These are phyloP conservation scores for Brassica juncea DNA, from an alignment of 345 rosid species.

Conservation along the genomic window DNA sequence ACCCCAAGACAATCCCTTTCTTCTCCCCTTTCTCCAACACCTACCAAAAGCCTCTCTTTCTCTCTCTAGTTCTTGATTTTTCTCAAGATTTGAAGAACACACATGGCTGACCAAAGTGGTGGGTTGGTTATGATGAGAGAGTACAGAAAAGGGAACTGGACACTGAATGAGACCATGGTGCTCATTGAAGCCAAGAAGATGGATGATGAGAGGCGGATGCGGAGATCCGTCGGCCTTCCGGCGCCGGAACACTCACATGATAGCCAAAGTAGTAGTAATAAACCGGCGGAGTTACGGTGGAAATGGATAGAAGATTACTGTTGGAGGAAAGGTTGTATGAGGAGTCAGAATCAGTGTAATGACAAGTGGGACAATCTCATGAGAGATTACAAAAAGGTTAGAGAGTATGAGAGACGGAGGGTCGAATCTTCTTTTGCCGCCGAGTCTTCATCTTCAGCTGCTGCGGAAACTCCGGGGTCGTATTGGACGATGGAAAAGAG, in stretches of 20 bases:
- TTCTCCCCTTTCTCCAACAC: constrained; percentile 48
- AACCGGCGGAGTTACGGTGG: constrained; percentile 85
- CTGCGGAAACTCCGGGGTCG: constrained; percentile 14
- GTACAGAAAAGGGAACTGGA: constrained; percentile 91
- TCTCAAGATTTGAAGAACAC: constrained; percentile 35
- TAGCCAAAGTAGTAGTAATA: constrained; percentile 37
- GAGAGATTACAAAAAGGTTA: constrained; percentile 92
- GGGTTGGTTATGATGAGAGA: constrained; percentile 53
- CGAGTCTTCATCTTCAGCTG: constrained; percentile 35
- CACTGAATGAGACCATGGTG: constrained; percentile 71
- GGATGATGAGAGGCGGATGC: constrained; percentile 83
- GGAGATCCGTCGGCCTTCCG: constrained; percentile 46
- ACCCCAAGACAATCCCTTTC: constrained; percentile 38
- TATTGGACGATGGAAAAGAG: constrained; percentile 88
- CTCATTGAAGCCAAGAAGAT: constrained; percentile 82
- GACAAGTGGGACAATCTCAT: constrained; percentile 97
- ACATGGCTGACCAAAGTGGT: constrained; percentile 62
- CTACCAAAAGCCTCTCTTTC: constrained; percentile 38
- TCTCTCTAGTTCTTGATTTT: constrained; percentile 41
- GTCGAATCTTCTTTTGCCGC: constrained; percentile 34
- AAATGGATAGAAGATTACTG: constrained; percentile 95
- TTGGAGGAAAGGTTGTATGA: constrained; percentile 68
- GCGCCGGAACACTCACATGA: constrained; percentile 35
- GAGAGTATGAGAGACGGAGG: constrained; percentile 59
- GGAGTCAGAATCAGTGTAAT: constrained; percentile 96